phyloP scores from a whole-genome alignment of 2,329 filamentous ascomycete species.

The Rhexocercosporidium sp. region DNA sequence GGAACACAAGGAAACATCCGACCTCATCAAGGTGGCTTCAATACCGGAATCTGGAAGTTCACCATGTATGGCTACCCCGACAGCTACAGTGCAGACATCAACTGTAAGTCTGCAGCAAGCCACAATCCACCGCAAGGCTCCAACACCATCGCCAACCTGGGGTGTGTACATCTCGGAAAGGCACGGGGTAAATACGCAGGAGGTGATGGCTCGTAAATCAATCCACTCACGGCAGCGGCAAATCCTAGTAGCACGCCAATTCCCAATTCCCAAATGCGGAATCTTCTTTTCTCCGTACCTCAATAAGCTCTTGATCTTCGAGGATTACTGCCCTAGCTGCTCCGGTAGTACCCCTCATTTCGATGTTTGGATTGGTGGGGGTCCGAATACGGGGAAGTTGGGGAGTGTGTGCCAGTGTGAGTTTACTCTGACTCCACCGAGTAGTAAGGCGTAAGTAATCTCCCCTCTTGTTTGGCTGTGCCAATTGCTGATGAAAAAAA shows the following conservation, averaged over 20 bases:
- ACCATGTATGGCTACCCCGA: background rate
- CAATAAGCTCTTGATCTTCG: background rate
- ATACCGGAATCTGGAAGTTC: constrained; percentile 1
- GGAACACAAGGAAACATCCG: background rate
- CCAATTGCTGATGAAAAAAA: too few species aligned
- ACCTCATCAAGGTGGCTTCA: background rate
- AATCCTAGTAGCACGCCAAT: background rate
- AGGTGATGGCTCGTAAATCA: background rate
- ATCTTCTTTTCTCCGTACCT: background rate
- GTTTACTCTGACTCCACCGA: background rate
- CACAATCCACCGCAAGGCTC: background rate
- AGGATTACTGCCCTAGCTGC: background rate
- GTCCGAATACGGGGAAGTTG: background rate
- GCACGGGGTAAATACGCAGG: background rate
- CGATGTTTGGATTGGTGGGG: background rate
- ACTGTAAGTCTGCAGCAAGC: background rate
- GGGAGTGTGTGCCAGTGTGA: background rate
- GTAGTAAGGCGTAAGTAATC: background rate
- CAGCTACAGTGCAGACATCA: background rate
- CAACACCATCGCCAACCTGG: background rate
- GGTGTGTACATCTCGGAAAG: background rate
- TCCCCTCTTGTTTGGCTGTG: background rate
- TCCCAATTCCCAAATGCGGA: background rate
- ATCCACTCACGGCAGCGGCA: background rate
- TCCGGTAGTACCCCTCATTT: background rate